Base-by-base conservation (phyloP, 2,329 filamentous ascomycete species). In the Trichophyton verrucosum region DNA sequence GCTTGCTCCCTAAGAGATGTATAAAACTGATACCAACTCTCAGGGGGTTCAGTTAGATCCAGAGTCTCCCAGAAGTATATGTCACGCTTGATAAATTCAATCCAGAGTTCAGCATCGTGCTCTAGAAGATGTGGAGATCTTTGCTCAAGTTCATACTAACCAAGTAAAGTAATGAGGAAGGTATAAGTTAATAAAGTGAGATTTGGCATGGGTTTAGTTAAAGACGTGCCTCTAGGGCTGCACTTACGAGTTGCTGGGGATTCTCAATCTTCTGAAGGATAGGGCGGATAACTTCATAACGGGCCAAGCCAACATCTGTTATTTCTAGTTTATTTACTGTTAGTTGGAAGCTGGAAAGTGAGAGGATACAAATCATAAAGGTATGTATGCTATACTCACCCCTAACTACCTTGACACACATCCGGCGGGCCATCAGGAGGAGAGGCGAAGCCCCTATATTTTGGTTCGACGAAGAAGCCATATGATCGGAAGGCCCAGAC, bases 11-110 rank as follows among this genome's bases (percentile, higher is more conserved):
- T 80, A 69, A 91, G 86, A 64, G 84, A 83, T 65, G 80, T 77
- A 75, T 95, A 96, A 13, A 95, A 80, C 60, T 86, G 84, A 70
- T 86, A 84, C 91, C 91, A 96, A 62, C 84, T 84, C 40, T 78
- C 77, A 0, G 86, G 83, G 64, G 89, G 81, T 60, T 80, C 79
- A 0, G 88, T 88, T 24, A 83, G 77, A 66, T 85, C 82, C 27
- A 83, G 81, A 69, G 87, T 84, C 47, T 85, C 78, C 72, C 84
- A 86, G 61, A 82, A 76, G 1, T 85, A 84, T 64, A 96, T 88
- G 68, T 96, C 85, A 56, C 85, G 83, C 58, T 83, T 81, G 72
- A 97, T 94, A 68, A 96, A 82, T 30, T 82, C 81, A 47, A 84
- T 75, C 92, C 92, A 96, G 63, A 92, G 77, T 66, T 91, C 87